Conservation (phyloP, 129 eudicot species). For the Scalesia atractyloides region DNA sequence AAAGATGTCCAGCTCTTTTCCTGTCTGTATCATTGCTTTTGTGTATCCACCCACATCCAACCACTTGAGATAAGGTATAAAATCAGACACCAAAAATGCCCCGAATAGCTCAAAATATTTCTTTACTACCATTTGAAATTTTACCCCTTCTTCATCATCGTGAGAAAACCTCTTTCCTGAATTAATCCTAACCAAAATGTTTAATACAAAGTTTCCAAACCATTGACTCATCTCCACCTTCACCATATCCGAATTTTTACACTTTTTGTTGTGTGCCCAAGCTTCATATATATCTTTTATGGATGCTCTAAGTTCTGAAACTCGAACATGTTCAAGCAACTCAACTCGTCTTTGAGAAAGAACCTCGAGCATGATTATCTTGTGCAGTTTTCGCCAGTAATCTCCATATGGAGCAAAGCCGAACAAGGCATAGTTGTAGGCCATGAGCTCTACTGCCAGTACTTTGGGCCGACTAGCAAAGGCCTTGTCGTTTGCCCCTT, state of each 20-base stretch:
- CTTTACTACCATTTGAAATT: neutral
- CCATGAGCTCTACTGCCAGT: conserved; percentile 21
- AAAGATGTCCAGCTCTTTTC: conserved; percentile 30
- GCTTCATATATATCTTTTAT: conserved; percentile 1
- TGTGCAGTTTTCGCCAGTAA: conserved; percentile 37
- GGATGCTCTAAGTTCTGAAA: conserved; percentile 30
- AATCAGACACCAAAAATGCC: conserved; percentile 38
- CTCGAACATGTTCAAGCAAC: conserved; percentile 18
- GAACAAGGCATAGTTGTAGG: conserved; percentile 33
- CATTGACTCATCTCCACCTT: conserved; percentile 29
- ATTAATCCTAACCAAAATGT: conserved; percentile 2
- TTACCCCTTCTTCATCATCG: neutral
- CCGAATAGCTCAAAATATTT: conserved; percentile 35
- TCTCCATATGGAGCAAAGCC: conserved; percentile 32
- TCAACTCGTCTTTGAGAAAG: conserved; percentile 19
- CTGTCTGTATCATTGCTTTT: conserved; percentile 32
- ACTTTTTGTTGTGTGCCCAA: conserved; percentile 19
- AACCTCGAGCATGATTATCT: conserved; percentile 22
- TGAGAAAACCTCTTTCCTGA: conserved; percentile 21
- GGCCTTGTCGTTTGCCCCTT: conserved; percentile 23
- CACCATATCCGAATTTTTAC: neutral
- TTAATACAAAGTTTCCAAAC: conserved; percentile 17
- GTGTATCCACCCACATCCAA: conserved; percentile 33
- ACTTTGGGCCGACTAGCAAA: conserved; percentile 31
- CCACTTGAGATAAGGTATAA: conserved; percentile 27